Evolutionary conservation across 2,329 filamentous ascomycete species (phyloP), one percentile per base, ranked within the genome.

Genomic region (Ascochyta koolunga): DNA sequence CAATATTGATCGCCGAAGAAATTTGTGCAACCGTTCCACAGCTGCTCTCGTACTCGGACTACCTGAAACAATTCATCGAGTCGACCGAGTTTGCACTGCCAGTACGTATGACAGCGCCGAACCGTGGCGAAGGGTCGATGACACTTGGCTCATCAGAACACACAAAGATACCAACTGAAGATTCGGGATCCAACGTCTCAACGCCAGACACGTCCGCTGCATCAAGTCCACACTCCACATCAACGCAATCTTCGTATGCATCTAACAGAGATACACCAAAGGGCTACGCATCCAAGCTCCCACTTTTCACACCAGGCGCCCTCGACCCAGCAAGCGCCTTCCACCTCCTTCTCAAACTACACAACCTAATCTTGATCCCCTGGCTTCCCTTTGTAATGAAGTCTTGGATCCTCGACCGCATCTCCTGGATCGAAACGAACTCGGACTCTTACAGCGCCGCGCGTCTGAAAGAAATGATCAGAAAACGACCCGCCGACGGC

Each of bases 21-120:
- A 66, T 70, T 3, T 57, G 60, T 27, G 66, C 63, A 1, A 65
- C 65, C 4, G 54, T 69, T 9, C 69, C 69, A 4, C 65, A 69
- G 29, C 22, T 70, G 22, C 59, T 56, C 15, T 51, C 53, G 8
- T 51, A 56, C 22, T 50, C 53, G 2, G 48, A 48, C 38, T 51
- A 56, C 29, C 27, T 56, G 3, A 25, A 24, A 10, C 38, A 51
- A 9, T 51, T 56, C 18, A 18, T 48, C 4, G 27, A 40, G 5
- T 29, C 29, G 9, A 44, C 42, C 15, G 39, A 56, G 5, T 43
- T 33, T 19, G 18, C 37, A 21, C 38, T 48, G 9, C 47, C 53
- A 19, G 39, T 38, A 22, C 53, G 43, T 10, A 19, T 42, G 15
- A 46, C 16, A 19, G 39, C 42, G 29, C 22, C 42, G 15, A 27